Conservation (phyloP, 1,284 basidiomycete species). For the Peniophora sp. region DNA sequence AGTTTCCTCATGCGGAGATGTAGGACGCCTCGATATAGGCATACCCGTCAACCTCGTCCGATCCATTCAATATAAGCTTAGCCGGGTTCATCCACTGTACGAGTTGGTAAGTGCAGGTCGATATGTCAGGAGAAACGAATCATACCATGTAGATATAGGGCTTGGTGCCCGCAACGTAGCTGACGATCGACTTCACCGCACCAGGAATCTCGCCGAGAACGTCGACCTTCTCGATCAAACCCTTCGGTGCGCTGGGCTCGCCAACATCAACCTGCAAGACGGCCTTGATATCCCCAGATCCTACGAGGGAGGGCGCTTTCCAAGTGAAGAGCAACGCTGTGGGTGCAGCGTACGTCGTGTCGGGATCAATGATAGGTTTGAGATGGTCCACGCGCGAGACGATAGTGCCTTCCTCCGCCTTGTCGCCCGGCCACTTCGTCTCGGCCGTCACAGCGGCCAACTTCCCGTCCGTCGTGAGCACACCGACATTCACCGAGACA, state of each 20-base stretch:
- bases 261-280: constrained; percentile 55
- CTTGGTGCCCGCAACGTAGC: constrained; percentile 87
- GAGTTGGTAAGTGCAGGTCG: constrained; percentile 23
- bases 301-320: constrained; percentile 61
- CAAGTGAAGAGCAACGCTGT: constrained; percentile 69
- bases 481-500: constrained; percentile 80
- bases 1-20: constrained; percentile 47
- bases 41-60: constrained; percentile 64
- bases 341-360: constrained; percentile 83
- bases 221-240: constrained; percentile 95
- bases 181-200: constrained; percentile 83
- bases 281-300: constrained; percentile 49
- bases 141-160: constrained; percentile 88
- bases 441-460: constrained; percentile 67
- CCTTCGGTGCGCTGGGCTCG: constrained; percentile 44
- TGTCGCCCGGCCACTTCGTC: constrained; percentile 60
- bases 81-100: constrained; percentile 75
- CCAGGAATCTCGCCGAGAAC: constrained; percentile 94
- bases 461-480: constrained; percentile 73
- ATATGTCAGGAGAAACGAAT: constrained; percentile 5
- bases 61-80: constrained; percentile 61
- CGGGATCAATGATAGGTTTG: constrained; percentile 51
- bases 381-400: constrained; percentile 68
- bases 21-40: constrained; percentile 90
- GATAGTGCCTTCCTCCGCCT: constrained; percentile 35